A percentile compares a stretch with the other conserved stretches of the same genome.
Evolutionary conservation across 306 rosid species (phyloP).

Genomic region (Gynostemma pentaphyllum): DNA sequence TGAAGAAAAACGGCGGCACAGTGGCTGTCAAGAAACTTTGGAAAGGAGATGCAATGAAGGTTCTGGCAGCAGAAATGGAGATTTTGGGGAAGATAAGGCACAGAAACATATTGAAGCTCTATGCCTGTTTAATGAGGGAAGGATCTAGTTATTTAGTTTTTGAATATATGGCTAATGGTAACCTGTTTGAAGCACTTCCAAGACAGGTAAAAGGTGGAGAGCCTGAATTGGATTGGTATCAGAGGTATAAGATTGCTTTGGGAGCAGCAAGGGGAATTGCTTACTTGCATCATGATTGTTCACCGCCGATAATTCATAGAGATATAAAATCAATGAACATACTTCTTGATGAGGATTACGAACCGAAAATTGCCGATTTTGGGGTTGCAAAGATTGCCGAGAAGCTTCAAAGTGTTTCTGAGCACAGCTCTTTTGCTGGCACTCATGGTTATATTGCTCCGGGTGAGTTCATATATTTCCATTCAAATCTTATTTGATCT

Average conservation of each 20-base stretch:
- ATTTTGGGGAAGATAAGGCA: conserved; percentile 82
- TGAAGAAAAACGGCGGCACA: conserved; percentile 33
- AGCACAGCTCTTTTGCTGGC: conserved; percentile 62
- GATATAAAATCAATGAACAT: conserved; percentile 92
- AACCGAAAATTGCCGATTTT: conserved; percentile 90
- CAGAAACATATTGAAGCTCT: conserved; percentile 75
- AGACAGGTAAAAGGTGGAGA: conserved; percentile 38
- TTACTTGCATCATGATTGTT: conserved; percentile 88
- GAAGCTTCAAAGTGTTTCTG: conserved; percentile 33
- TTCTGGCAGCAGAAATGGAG: conserved; percentile 79
- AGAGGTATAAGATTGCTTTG: conserved; percentile 66
- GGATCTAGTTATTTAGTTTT: conserved; percentile 67
- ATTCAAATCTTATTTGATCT: neutral
- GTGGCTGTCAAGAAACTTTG: conserved; percentile 83
- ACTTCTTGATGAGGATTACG: conserved; percentile 60
- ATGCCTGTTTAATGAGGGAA: conserved; percentile 63
- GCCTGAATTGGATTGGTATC: conserved; percentile 60
- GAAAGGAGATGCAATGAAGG: conserved; percentile 51
- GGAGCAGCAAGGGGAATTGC: conserved; percentile 89
- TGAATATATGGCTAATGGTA: conserved; percentile 88
- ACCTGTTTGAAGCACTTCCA: conserved; percentile 68
- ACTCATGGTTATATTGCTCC: conserved; percentile 98
- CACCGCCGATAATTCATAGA: conserved; percentile 74
- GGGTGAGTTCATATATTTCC: conserved; percentile 37
- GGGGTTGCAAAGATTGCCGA: conserved; percentile 81